phyloP scores from a whole-genome alignment of 345 rosid species.

The Salix udensis region DNA sequence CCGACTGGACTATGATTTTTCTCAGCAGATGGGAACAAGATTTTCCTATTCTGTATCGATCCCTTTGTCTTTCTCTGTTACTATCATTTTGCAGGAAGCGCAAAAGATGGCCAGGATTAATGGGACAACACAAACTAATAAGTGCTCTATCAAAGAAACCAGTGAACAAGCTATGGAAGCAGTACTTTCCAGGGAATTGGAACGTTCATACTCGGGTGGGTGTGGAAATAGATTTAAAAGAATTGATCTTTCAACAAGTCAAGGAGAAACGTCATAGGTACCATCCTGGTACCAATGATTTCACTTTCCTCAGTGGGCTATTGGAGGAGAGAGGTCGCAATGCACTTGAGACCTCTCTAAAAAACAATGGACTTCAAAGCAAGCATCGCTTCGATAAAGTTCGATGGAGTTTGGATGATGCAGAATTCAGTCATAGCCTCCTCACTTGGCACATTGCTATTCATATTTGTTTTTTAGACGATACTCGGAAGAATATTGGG shows the following conservation, averaged over 20 bases:
- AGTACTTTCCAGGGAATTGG: background rate
- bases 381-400: too few species aligned
- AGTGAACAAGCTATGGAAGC: background rate
- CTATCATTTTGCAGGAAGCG: too few species aligned
- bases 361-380: background rate
- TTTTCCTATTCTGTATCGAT: too few species aligned
- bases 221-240: background rate
- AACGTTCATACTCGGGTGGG: background rate
- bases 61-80: too few species aligned
- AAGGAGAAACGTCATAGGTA: background rate
- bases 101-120: too few species aligned
- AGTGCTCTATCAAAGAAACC: background rate
- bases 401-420: background rate
- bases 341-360: background rate
- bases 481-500: too few species aligned
- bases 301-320: fast-evolving
- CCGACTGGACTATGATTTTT: too few species aligned
- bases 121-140: too few species aligned
- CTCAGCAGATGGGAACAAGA: too few species aligned
- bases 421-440: background rate
- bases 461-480: background rate
- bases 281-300: background rate
- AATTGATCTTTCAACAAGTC: background rate
- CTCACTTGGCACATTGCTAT: background rate
- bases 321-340: background rate